Percentiles rank a stretch among this genome's conserved stretches.
phyloP scores from a whole-genome alignment of 2,329 filamentous ascomycete species.

The Aspergillus bombycis region DNA sequence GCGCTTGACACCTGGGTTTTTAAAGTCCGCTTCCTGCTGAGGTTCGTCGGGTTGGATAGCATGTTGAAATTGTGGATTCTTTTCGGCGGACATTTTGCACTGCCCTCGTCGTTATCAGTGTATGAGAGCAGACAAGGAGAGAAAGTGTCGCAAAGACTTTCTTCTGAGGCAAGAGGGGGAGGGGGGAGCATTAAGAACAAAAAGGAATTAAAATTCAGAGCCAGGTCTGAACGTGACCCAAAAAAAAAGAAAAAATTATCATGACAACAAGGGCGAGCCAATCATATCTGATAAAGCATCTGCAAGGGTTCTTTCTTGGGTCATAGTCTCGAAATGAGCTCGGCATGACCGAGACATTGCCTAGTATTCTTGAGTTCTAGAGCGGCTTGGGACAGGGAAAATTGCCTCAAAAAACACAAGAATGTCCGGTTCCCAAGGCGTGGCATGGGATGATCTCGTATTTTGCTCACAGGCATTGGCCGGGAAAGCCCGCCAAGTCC shows the following conservation, averaged over 20 bases:
- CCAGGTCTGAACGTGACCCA: background rate
- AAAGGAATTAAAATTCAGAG: too few relatives aligned
- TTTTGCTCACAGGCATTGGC: background rate
- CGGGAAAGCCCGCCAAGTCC: background rate
- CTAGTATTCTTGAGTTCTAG: background rate
- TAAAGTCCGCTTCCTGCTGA: background rate
- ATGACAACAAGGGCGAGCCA: background rate
- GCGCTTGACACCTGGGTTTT: slow-evolving; percentile 59
- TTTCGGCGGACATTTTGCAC: background rate
- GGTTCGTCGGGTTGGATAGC: background rate
- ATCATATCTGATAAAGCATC: background rate
- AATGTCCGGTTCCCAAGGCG: background rate
- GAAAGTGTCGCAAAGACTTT: background rate
- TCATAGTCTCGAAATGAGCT: background rate
- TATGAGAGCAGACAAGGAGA: background rate
- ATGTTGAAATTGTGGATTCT: background rate
- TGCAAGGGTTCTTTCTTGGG: background rate
- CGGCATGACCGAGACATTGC: background rate
- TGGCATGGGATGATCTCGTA: background rate
- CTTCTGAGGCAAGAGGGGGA: background rate
- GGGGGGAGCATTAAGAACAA: background rate
- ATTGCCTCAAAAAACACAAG: background rate
- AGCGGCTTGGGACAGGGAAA: background rate
- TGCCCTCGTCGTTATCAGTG: background rate
- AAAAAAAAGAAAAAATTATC: background rate